Percentiles rank a stretch among this genome's conserved stretches.
Evolutionary conservation across 441 rosid genomes (phyloP).

Genomic region (Caryocar brasiliense): DNA sequence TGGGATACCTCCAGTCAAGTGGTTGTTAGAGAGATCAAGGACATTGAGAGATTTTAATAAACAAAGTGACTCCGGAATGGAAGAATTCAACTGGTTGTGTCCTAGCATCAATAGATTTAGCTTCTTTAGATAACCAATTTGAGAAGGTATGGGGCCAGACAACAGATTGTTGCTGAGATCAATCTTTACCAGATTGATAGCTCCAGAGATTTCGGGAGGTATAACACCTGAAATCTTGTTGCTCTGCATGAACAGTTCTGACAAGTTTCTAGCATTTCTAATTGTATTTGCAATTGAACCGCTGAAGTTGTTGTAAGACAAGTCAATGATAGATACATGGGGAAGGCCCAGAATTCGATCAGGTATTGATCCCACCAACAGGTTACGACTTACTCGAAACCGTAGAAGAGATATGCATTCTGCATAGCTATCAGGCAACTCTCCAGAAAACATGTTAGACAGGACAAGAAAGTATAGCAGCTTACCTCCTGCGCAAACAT

Average conservation of each 20-base stretch:
- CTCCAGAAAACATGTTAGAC: constrained; percentile 59
- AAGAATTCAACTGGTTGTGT: constrained; percentile 55
- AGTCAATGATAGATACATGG: constrained; percentile 73
- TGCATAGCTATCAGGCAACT: constrained; percentile 48
- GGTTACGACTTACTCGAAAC: constrained; percentile 72
- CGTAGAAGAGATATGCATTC: constrained; percentile 62
- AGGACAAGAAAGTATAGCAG: constrained; percentile 69
- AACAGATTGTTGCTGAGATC: constrained; percentile 72
- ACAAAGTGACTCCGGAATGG: constrained; percentile 62
- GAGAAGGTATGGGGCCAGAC: constrained; percentile 72
- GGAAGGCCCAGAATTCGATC: constrained; percentile 62
- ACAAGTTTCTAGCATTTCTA: constrained; percentile 59
- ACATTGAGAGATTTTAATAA: constrained; percentile 63
- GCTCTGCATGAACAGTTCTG: constrained; percentile 71
- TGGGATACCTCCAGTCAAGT: constrained; percentile 65
- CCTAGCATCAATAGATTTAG: constrained; percentile 65
- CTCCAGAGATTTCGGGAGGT: constrained; percentile 61
- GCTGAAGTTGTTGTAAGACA: constrained; percentile 54
- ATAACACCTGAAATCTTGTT: constrained; percentile 60
- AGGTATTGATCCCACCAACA: constrained; percentile 53
- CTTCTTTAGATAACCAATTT: constrained; percentile 58
- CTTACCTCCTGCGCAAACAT: constrained; percentile 67
- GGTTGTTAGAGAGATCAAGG: constrained; percentile 79
- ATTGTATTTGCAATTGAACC: constrained; percentile 50
- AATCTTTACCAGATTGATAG: constrained; percentile 69